Evolutionary conservation across 1,139 yeast genomes (phyloP).

Genomic region (Magnusiomyces sp.): DNA sequence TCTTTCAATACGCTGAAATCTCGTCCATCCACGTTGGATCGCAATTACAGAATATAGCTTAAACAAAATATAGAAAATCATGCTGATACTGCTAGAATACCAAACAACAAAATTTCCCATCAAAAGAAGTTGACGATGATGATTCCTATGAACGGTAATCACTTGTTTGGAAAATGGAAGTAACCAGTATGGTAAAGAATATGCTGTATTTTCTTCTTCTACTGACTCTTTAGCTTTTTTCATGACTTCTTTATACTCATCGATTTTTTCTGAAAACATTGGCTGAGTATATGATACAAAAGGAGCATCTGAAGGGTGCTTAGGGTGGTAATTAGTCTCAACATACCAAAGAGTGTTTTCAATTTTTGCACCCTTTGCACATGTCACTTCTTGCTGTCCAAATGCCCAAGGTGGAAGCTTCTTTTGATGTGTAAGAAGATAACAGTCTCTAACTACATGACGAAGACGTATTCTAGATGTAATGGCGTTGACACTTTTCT

Average conservation of each 20-base stretch:
- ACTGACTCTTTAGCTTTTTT: slow-evolving; percentile 3
- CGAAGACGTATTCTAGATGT: slow-evolving; percentile 50
- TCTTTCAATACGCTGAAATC: slow-evolving; percentile 10
- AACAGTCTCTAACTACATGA: slow-evolving; percentile 55
- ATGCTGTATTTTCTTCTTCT: slow-evolving; percentile 9
- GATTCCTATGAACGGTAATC: slow-evolving; percentile 42
- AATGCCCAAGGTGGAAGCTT: slow-evolving; percentile 64
- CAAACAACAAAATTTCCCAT: slow-evolving; percentile 54
- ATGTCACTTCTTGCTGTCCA: slow-evolving; percentile 66
- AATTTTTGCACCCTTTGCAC: slow-evolving; percentile 55
- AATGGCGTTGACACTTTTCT: slow-evolving; percentile 41
- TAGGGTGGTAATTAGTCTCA: slow-evolving; percentile 53
- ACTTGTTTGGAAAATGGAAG: slow-evolving; percentile 49
- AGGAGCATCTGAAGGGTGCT: slow-evolving; percentile 25
- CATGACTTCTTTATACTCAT: slow-evolving; percentile 23
- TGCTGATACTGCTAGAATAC: slow-evolving; percentile 26
- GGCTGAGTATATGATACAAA: slow-evolving; percentile 25
- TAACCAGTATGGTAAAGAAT: slow-evolving; percentile 29
- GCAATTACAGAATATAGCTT: slow-evolving; percentile 19
- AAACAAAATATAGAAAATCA: slow-evolving; percentile 16
- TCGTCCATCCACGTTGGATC: slow-evolving; percentile 19
- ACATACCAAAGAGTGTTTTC: slow-evolving; percentile 57
- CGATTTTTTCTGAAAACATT: slow-evolving; percentile 28
- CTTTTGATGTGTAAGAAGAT: slow-evolving; percentile 51
- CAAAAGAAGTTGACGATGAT: slow-evolving; percentile 41